Evolutionary conservation across 371 early-diverging fungal genomes (phyloP).

Genomic region (Mortierella polycephala): DNA sequence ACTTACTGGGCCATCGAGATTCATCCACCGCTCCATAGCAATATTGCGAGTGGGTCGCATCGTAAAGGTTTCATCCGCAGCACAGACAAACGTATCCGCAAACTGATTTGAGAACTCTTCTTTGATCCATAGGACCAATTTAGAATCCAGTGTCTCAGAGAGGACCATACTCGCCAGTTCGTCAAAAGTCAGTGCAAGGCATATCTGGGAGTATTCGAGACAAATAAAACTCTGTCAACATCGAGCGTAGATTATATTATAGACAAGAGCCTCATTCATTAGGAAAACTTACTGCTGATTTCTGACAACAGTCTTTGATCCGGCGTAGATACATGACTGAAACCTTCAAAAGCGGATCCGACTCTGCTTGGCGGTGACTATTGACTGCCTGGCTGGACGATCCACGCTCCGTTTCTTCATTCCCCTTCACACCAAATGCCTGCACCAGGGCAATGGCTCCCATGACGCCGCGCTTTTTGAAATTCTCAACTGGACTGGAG

Average conservation of each 20-base stretch:
- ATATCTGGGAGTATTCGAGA: constrained; percentile 59
- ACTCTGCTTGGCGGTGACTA: constrained; percentile 41
- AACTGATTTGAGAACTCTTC: constrained; percentile 75
- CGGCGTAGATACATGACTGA: constrained; percentile 61
- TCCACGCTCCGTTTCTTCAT: constrained; percentile 17
- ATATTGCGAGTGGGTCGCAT: constrained; percentile 30
- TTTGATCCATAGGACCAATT: constrained; percentile 74
- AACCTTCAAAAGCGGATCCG: constrained; percentile 59
- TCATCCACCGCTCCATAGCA: constrained; percentile 55
- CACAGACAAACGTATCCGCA: constrained; percentile 69
- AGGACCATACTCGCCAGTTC: constrained; percentile 74
- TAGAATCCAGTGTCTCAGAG: constrained; percentile 61
- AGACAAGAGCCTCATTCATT: background rate
- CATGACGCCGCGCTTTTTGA: constrained; percentile 82
- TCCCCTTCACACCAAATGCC: constrained; percentile 65
- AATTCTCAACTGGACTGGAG: constrained; percentile 74
- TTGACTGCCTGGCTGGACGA: constrained; percentile 34
- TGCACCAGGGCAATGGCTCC: constrained; percentile 80
- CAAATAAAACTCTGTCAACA: background rate
- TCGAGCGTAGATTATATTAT: background rate
- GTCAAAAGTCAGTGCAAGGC: constrained; percentile 76
- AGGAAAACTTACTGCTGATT: constrained; percentile 60
- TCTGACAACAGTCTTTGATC: constrained; percentile 57
- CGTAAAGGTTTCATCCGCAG: constrained; percentile 52
- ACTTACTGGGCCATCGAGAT: constrained; percentile 62